Percentiles rank a stretch among this genome's conserved stretches.
phyloP scores from a whole-genome alignment of 176 grass and related monocot species.

The Eleusine indica region DNA sequence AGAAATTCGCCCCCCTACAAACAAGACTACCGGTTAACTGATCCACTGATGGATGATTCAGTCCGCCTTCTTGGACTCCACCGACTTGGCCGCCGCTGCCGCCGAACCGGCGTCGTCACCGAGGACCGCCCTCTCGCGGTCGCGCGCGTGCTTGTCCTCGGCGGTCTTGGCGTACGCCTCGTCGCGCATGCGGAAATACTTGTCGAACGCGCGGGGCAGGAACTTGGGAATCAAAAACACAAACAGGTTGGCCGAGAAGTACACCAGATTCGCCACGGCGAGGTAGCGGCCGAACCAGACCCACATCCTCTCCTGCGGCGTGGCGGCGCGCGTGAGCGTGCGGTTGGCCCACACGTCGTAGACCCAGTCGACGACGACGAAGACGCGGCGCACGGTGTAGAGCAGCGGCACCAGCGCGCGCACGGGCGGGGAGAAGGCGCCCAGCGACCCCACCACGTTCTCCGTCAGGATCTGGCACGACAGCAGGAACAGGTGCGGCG shows the following conservation, averaged over 20 bases:
- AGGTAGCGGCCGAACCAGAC: slow-evolving; percentile 78
- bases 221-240: slow-evolving; percentile 84
- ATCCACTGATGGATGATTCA: neutral
- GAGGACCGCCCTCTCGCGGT: no score
- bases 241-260: slow-evolving; percentile 81
- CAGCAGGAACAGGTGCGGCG: slow-evolving; percentile 90
- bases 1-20: neutral
- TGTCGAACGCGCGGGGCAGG: slow-evolving; percentile 73
- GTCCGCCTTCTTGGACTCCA: neutral
- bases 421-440: slow-evolving; percentile 79
- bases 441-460: slow-evolving; percentile 73
- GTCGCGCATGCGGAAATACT: slow-evolving; percentile 70
- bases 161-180: slow-evolving; percentile 48
- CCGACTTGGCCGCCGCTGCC: neutral
- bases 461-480: slow-evolving; percentile 94
- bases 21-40: neutral
- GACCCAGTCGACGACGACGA: slow-evolving; percentile 78
- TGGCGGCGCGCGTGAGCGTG: neutral
- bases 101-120: neutral
- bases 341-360: slow-evolving; percentile 58
- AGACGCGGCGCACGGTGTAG: slow-evolving; percentile 82
- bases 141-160: slow-evolving; percentile 48
- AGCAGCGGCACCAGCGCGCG: slow-evolving; percentile 75
- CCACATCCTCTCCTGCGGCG: slow-evolving; percentile 61
- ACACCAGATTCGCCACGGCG: slow-evolving; percentile 64